Evolutionary conservation across 2,329 filamentous ascomycete genomes (phyloP), one percentile per base, ranked within the genome.

Genomic region (Metarhizium anisopliae): DNA sequence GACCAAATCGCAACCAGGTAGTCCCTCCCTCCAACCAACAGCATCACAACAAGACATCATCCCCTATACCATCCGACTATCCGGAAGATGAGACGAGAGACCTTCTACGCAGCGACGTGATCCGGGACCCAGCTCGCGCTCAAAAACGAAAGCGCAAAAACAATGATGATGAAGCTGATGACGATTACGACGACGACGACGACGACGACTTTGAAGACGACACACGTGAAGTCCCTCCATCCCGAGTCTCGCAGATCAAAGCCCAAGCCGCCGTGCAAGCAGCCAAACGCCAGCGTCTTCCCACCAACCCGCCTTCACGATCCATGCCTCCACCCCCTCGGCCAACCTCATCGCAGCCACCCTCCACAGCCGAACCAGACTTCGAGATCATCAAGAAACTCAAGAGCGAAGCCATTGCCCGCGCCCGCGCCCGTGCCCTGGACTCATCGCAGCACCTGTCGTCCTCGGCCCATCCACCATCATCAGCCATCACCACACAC

Each of bases 161-260:
- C 43, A 3, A 10, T 10, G 43, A 47, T 4, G 43, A 40, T 18
- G 10, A 13, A 5, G 64, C 62, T 7, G 62, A 64, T 36, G 11
- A 35, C 40, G 40, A 40, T 3, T 25, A 25, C 30, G 35, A 53
- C 18, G 45, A 57, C 2, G 65, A 68, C 0, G 60, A 62, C 2
- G 64, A 63, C 6, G 62, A 64, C 38, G 11, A 30, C 1, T 71
- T 70, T 55, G 62, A 71, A 52, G 64, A 59, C 4, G 67, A 70
- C 40, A 55, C 50, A 14, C 64, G 69, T 54, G 32, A 60, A 50
- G 54, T 67, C 57, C 56, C 66, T 30, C 18, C 51, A 14, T 32
- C 53, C 56, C 59, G 63, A 51, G 59, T 61, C 52, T 56, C 59
- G 50, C n/a, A 56, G 13, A 43, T 57, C 32, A 54, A 16, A 51